Evolutionary conservation across 1,284 basidiomycete genomes (phyloP).

Genomic region (Ceratorhiza oryzae-sativae): DNA sequence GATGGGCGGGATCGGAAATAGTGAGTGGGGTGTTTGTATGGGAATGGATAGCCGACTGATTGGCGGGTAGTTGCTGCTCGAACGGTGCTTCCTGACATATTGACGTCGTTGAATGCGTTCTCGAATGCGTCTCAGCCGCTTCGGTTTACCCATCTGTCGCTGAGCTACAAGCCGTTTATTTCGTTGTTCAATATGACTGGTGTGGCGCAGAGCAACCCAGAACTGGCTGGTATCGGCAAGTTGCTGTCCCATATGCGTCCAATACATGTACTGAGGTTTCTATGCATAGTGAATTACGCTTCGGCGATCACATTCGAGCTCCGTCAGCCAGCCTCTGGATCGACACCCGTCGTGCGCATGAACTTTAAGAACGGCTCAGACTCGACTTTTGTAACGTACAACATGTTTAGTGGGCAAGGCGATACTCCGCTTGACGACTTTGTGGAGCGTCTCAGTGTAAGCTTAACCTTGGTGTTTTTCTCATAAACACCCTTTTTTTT

Average conservation of each 20-base stretch:
- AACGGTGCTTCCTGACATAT: conserved; percentile 73
- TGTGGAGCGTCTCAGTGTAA: conserved; percentile 29
- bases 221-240: conserved; percentile 65
- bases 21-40: conserved; percentile 53
- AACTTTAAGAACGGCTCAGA: conserved; percentile 85
- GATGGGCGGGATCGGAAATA: conserved; percentile 75
- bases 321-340: conserved; percentile 54
- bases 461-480: not conserved
- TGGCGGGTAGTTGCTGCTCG: conserved; percentile 71
- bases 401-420: conserved; percentile 39
- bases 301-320: conserved; percentile 82
- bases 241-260: conserved; percentile 42
- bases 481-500: too few relatives aligned
- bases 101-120: conserved; percentile 73
- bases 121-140: conserved; percentile 79
- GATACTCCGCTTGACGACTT: conserved; percentile 34
- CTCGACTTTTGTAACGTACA: conserved; percentile 53
- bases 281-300: conserved; percentile 70
- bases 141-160: conserved; percentile 73
- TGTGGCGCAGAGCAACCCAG: conserved; percentile 50
- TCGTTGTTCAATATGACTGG: conserved; percentile 83
- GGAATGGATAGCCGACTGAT: not conserved
- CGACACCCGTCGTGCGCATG: conserved; percentile 63
- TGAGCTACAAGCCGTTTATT: conserved; percentile 89
- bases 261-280: conserved; percentile 5